Percentiles rank a stretch among this genome's conserved stretches.
Conservation (phyloP, 495 filamentous ascomycete species). For the Penicillium cataractarum region DNA sequence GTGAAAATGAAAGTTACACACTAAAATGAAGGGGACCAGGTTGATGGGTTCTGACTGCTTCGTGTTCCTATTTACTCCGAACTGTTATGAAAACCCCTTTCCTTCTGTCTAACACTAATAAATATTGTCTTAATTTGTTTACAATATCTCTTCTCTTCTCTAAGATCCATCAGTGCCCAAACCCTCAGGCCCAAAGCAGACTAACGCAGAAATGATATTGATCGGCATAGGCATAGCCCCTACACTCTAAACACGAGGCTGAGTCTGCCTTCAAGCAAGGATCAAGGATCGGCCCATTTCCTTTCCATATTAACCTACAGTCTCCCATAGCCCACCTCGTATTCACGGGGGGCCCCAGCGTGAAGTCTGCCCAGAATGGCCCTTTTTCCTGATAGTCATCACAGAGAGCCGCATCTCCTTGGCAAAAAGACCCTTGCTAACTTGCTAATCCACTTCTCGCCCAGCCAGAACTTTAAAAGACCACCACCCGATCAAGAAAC, state of each 20-base stretch:
- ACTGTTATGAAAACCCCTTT: neutral
- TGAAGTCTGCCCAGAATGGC: neutral
- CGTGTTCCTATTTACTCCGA: neutral
- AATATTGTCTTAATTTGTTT: neutral
- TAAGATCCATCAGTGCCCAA: neutral
- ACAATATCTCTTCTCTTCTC: neutral
- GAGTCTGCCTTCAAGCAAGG: neutral
- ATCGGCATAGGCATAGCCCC: neutral
- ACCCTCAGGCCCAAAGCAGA: no score
- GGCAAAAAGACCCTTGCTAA: neutral
- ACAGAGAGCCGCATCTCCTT: constrained; percentile 1
- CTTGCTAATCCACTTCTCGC: neutral
- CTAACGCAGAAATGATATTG: no score
- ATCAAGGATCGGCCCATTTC: neutral
- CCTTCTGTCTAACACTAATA: neutral
- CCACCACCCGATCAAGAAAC: neutral
- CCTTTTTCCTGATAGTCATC: neutral
- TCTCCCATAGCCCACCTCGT: neutral
- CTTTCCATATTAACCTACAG: neutral
- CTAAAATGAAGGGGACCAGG: neutral
- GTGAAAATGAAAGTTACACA: neutral
- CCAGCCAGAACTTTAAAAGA: neutral
- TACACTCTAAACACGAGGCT: constrained; percentile 7
- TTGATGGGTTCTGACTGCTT: neutral
- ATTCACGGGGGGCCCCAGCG: neutral